phyloP scores from a whole-genome alignment of 495 filamentous ascomycete genomes.

The Rhypophila decipiens region DNA sequence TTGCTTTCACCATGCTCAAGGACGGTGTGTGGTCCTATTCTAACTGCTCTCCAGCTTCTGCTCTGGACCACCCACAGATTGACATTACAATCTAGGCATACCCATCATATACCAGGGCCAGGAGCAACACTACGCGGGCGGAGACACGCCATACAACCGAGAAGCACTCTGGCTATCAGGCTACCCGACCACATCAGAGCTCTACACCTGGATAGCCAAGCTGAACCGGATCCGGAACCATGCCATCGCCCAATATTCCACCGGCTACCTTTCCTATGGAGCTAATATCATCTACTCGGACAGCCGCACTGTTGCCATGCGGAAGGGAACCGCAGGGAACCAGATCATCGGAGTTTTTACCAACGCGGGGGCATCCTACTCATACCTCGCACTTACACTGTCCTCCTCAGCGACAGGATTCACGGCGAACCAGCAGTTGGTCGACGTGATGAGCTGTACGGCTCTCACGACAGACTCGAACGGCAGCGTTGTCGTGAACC shows the following conservation, averaged over 20 bases:
- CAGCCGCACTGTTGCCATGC: constrained; percentile 51
- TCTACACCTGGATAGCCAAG: constrained; percentile 54
- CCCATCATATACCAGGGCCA: constrained; percentile 51
- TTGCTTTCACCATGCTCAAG: constrained; percentile 64
- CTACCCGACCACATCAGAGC: constrained; percentile 51
- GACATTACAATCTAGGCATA: constrained; percentile 21
- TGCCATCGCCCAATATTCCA: constrained; percentile 40
- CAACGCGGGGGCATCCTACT: constrained; percentile 47
- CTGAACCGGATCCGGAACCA: constrained; percentile 51
- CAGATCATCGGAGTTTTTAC: constrained; percentile 57
- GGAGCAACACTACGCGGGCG: constrained; percentile 63
- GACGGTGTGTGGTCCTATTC: constrained; percentile 30
- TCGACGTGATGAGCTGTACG: constrained; percentile 47
- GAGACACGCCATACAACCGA: constrained; percentile 56
- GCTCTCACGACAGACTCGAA: constrained; percentile 32
- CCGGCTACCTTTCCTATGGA: constrained; percentile 49
- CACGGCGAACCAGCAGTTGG: constrained; percentile 28
- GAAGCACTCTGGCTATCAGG: constrained; percentile 67
- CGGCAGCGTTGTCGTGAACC: constrained; percentile 41
- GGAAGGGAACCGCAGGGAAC: constrained; percentile 52
- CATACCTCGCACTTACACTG: constrained; percentile 42
- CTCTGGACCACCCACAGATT: constrained; percentile 25
- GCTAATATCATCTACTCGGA: constrained; percentile 53
- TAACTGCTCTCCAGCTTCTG: neutral
- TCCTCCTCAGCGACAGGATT: constrained; percentile 32